Percentiles rank a stretch among this genome's conserved stretches.
Evolutionary conservation across 73 alveolate species (phyloP).

Genomic region (Paramecium caudatum): DNA sequence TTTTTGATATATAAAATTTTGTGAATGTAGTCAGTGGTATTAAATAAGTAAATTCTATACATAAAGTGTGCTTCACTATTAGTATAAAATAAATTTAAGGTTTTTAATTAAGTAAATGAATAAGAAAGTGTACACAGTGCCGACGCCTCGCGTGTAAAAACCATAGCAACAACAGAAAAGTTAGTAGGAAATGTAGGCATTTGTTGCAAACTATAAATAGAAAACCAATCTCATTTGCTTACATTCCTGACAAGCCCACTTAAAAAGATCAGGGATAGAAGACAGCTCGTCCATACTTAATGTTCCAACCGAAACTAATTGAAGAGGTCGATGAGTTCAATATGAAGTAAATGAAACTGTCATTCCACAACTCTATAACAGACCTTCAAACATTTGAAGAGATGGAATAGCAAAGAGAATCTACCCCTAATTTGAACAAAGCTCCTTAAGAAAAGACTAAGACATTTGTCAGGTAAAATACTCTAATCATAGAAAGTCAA

Average conservation of each 20-base stretch:
- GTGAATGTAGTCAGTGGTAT: too few species aligned
- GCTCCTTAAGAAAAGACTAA: not conserved
- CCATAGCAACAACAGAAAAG: not conserved
- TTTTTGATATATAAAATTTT: too few species aligned
- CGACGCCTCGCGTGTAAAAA: not conserved
- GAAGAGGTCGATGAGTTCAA: constrained; percentile 57
- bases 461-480: not conserved
- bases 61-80: too few species aligned
- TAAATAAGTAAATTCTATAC: too few species aligned
- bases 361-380: constrained; percentile 34
- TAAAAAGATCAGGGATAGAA: not conserved
- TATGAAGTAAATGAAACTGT: not conserved
- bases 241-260: not conserved
- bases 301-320: constrained; percentile 13
- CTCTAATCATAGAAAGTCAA: not conserved
- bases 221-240: not conserved
- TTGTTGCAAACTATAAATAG: not conserved
- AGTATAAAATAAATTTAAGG: constrained; percentile 40
- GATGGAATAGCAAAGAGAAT: not conserved
- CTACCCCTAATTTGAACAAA: constrained; percentile 1
- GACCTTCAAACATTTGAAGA: constrained; percentile 45
- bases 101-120: not conserved
- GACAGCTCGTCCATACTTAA: constrained; percentile 19
- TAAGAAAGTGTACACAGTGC: constrained; percentile 16
- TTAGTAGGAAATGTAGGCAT: not conserved